Evolutionary conservation across 2,329 filamentous ascomycete species (phyloP), one percentile per base, ranked within the genome.

Genomic region (Colletotrichum australisinense): DNA sequence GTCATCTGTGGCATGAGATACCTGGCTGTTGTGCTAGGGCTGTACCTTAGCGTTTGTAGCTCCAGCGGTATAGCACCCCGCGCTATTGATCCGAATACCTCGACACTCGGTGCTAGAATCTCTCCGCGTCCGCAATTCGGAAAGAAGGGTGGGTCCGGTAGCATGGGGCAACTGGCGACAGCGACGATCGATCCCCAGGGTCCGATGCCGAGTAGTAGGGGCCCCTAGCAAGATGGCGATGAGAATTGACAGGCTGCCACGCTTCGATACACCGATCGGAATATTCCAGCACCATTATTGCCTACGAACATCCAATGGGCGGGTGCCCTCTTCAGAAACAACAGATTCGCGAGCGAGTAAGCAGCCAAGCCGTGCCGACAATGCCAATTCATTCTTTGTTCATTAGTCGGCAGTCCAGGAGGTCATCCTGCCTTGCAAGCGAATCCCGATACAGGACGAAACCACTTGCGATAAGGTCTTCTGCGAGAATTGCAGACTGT

Each of bases 41-140:
- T 19, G 38, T 42, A 42, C 38, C 38, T 42, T 42, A 42, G 38
- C 14, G 5, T 42, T 6, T 49, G 19, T 22, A 5, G 42, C 42
- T 22, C 19, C n/a, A 19, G 63, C 52, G 28, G 52, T 46, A n/a
- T 19, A 52, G 30, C 46, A 22, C 63, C 60, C 14, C n/a, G 32
- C 22, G 49, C 24, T 56, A 49, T 69, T 65, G 42, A 56, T 70
- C 70, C 26, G 60, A 60, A n/a, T 38, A 16, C 55, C 58, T 66
- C 55, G 28, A 52, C 49, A 22, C 28, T 73, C 71, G 71, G 71
- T 42, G 38, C 70, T 73, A 32, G 26, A 73, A 70, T 73, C 71
- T 60, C 22, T 73, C 67, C 71, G 71, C 67, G 67, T 73, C 60
- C 71, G 71, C 71, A 49, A 28, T 22, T 66, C 67, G 67, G 55